Base-by-base conservation (phyloP, 2,329 filamentous ascomycete genomes). In the Hyphodiscus sp. region DNA sequence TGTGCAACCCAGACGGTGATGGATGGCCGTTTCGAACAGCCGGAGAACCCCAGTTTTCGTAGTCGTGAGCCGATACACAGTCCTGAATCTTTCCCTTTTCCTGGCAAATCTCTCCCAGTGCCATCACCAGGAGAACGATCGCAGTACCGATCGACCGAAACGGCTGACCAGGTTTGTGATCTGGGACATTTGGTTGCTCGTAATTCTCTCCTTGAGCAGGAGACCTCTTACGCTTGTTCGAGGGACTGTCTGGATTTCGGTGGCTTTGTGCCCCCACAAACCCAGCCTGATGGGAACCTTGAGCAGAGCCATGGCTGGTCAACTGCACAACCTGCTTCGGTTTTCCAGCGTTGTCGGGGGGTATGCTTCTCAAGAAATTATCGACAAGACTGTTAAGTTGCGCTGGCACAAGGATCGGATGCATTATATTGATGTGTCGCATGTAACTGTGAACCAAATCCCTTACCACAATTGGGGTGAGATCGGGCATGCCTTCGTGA, bases 91-190 rank as follows among this genome's bases (percentile, higher is more conserved):
- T 74, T 0, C 76, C 74, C 45, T 74, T 76, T 60, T 78, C 70
- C 9, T 75, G 68, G 63, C 89, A 92, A 13, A 97, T 87, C 65
- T 90, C 91, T 18, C 94, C 94, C 6, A 99, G 73, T 0, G 92
- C 92, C 51, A 97, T 76, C 1, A 96, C 82, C 3, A 92, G 76
- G 2, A 96, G 77, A 1, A 96, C 81, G 41, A 97, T 77, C 0
- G 91, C 91, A 61, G 89, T 95, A 50, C 84, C 80, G 16, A 94
- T 83, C 8, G 86, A 89, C 50, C 85, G 76, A 60, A 78, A 79
- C 2, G 82, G 81, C 52, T 74, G 74, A 2, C 75, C 74, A 7
- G 73, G 70, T 60, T 76, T 78, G 19, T 60, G 51, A 20, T 66
- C 63, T 19, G 51, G 45, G n/a, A 54, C 60, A 47, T 49, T 63